Conservation (phyloP, 345 rosid species). For the Citrus medica region DNA sequence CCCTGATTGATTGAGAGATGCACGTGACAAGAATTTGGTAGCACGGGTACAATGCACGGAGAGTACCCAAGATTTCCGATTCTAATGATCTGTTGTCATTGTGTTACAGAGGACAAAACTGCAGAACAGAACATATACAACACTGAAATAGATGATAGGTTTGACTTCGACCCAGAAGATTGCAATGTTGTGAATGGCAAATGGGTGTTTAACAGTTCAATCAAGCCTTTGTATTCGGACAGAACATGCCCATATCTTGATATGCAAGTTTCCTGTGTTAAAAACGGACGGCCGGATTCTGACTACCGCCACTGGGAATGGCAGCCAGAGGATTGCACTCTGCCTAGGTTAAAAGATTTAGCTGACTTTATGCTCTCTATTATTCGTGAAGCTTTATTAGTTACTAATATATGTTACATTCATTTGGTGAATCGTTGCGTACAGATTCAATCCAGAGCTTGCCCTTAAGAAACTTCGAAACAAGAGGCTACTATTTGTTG, state of each 20-base stretch:
- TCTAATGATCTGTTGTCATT: neutral
- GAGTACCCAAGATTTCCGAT: neutral
- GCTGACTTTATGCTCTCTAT: neutral
- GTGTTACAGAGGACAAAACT: conserved; percentile 26
- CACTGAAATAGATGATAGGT: conserved; percentile 64
- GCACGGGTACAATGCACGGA: neutral
- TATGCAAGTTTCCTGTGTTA: conserved; percentile 63
- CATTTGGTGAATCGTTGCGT: neutral
- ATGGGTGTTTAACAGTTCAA: conserved; percentile 70
- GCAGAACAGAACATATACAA: conserved; percentile 27
- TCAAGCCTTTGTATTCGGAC: conserved; percentile 71
- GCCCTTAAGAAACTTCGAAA: conserved; percentile 66
- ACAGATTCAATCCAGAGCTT: conserved; percentile 64
- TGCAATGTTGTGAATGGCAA: conserved; percentile 70
- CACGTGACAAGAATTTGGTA: neutral
- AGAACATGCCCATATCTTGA: conserved; percentile 80
- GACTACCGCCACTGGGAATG: conserved; percentile 86
- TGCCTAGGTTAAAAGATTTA: conserved; percentile 51
- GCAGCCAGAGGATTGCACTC: conserved; percentile 86
- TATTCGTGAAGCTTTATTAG: neutral
- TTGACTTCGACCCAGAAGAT: conserved; percentile 85
- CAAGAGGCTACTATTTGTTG: conserved; percentile 75
- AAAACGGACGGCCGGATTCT: conserved; percentile 64
- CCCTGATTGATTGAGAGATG: neutral
- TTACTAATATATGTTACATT: neutral